Evolutionary conservation across 2,329 filamentous ascomycete genomes (phyloP).

Genomic region (Penicillium sp.): DNA sequence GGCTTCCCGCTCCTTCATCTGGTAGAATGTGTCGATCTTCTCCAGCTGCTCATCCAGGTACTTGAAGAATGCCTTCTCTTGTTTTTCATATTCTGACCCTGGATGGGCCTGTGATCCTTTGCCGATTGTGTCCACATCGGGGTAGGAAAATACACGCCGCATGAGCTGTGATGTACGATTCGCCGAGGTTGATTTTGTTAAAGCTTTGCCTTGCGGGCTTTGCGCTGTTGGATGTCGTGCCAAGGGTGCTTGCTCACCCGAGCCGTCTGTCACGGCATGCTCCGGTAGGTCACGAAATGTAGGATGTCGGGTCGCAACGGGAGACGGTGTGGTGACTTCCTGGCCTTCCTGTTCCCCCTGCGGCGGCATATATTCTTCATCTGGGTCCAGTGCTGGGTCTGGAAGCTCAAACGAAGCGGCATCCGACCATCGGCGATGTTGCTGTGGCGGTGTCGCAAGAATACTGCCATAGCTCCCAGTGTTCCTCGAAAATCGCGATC

Average conservation of each 20-base stretch:
- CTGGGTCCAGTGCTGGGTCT: constrained; percentile 54
- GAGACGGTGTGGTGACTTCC: constrained; percentile 23
- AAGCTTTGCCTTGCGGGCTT: constrained; percentile 15
- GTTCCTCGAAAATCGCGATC: constrained; percentile 32
- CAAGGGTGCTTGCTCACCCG: constrained; percentile 6
- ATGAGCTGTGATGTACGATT: constrained; percentile 31
- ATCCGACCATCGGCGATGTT: constrained; percentile 27
- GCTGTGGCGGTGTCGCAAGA: constrained; percentile 49
- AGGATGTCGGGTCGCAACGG: constrained; percentile 19
- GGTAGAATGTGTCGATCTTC: constrained; percentile 93
- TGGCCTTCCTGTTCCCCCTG: constrained; percentile 8
- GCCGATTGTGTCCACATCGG: constrained; percentile 37
- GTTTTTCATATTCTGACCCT: constrained; percentile 61
- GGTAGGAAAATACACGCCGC: constrained; percentile 38
- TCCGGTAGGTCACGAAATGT: constrained; percentile 8
- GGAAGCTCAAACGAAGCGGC: constrained; percentile 56
- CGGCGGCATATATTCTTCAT: constrained; percentile 22
- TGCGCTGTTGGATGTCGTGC: constrained; percentile 5
- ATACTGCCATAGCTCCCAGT: constrained; percentile 61
- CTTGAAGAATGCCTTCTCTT: constrained; percentile 76
- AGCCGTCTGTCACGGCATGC: background rate
- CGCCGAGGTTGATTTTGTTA: constrained; percentile 26
- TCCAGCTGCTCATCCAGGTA: constrained; percentile 78
- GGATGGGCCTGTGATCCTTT: constrained; percentile 52
- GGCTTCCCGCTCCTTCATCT: constrained; percentile 79